Base-by-base conservation (phyloP, 2,329 filamentous ascomycete genomes). In the Cadophora sp. region DNA sequence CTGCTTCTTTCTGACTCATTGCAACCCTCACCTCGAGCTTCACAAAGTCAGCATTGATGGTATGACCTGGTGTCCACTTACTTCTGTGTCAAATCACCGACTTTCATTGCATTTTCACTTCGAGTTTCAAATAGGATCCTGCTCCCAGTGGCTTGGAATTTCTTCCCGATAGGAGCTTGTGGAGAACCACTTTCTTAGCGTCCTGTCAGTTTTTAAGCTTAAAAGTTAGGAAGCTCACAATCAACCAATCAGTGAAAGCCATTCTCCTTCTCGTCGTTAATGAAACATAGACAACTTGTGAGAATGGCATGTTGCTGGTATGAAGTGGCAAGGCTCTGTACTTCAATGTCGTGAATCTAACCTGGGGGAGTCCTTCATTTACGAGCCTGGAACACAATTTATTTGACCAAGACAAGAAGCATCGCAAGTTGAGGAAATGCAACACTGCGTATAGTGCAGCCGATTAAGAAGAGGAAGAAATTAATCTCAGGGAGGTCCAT, bases 1-100 rank as follows among this genome's bases (percentile, higher is more conserved):
- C 70, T 72, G 80, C 71, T 68, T 74, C 59, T 68, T 81, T 72
- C 77, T 79, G 41, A 80, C 81, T 4, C 80, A 82, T 86, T 87
- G 64, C 83, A 0, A 89, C 84, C 84, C 61, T 87, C 85, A 75
- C 89, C 84, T 71, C 85, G 82, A 39, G 14, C 16, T 45, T 45
- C 41, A 45, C n/a, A 39, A 39, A 39, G 8, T 39, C 36, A 39
- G 4, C 11, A 39, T 39, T 4, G 11, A 39, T 39, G 36, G 36
- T 39, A 39, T 9, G 36, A 9, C 27, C 66, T 87, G 86, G 79
- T 89, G 87, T 76, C 96, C 92, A 63, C 84, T 87, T 1, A 85
- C 79, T 36, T 86, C 83, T 0, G 91, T 88, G 66, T 90, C 86
- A 30, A 6, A 43, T 43, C 16, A 43, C 8, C 11, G 39, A 43